Base-by-base conservation (phyloP, 306 rosid species). In the Elaeagnus macrophylla region DNA sequence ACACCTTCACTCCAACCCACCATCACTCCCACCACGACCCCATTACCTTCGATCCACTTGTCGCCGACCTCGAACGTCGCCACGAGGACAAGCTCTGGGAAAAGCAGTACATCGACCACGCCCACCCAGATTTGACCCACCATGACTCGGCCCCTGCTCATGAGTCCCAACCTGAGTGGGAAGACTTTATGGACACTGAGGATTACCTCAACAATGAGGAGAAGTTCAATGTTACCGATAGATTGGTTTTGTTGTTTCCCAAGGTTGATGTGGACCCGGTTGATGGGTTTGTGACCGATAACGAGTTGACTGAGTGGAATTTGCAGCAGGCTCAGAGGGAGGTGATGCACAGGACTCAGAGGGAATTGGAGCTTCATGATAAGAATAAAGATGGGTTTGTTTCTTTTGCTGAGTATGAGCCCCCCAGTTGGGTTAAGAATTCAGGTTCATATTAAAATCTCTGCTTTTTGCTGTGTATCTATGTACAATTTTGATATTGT, bases 71-170 rank as follows among this genome's bases (percentile, higher is more conserved):
- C 54, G 95, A 91, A 64, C 96, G 90, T 56, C 94, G 81, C 55
- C 96, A 87, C 32, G 89, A 91, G 57, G 99, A 91, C 78, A 79
- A 71, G 53, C 72, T 80, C 15, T 91, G 99, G 97, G 96, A 91
- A 72, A 70, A 59, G 74, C 78, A 86, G 48, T 60, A 78, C 68
- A 48, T 90, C 9, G 86, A 86, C 19, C 80, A 77, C 5, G 50
- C 79, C 1, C 82, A 83, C 50, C 72, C 82, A 2, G 80, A 86
- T 25, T 14, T 75, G 42, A 62, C 16, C 7, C 12, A 44, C 44
- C 72, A 39, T 19, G 75, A 75, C 37, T 36, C 75, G 1, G 96
- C 96, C 1, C 97, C 95, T 0, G 85, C 67, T 7, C 80, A 76
- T 48, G 96, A 90, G 75, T 74, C 91, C 0, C 95, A 86, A 59